A percentile compares a stretch with the other conserved stretches of the same genome.
phyloP scores from a whole-genome alignment of 2,329 filamentous ascomycete genomes.

The Gnomoniopsis sp. region DNA sequence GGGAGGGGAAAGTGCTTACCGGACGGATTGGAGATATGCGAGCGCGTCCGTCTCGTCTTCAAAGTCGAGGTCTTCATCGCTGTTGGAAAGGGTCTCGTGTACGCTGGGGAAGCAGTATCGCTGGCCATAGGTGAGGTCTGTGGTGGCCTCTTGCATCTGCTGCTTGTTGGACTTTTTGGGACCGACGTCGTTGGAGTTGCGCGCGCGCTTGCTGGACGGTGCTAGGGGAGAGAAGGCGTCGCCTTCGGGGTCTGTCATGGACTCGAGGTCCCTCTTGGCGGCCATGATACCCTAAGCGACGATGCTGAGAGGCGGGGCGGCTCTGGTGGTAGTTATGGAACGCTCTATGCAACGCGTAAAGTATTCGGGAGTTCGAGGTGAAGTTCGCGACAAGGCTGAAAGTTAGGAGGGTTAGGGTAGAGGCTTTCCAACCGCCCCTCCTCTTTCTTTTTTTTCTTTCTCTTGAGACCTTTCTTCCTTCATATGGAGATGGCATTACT shows the following conservation, averaged over 20 bases:
- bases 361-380: too few species aligned
- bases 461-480: too few species aligned
- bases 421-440: too few species aligned
- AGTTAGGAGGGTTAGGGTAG: too few species aligned
- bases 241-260: conserved; percentile 13
- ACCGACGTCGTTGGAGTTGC: conserved; percentile 12
- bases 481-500: too few species aligned
- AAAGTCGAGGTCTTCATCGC: conserved; percentile 60
- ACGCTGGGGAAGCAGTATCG: conserved; percentile 67
- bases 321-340: not conserved
- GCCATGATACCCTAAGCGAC: conserved; percentile 20
- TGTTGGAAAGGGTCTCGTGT: conserved; percentile 42
- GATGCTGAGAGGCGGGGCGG: not conserved
- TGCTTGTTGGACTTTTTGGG: conserved; percentile 32
- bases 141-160: conserved; percentile 38
- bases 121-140: conserved; percentile 68
- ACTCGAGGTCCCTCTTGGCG: conserved; percentile 22
- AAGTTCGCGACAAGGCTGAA: too few species aligned
- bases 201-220: conserved; percentile 23
- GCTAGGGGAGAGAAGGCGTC: conserved; percentile 12
- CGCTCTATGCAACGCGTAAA: not conserved
- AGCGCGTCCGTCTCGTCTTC: conserved; percentile 66
- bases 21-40: conserved; percentile 67
- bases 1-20: conserved; percentile 47
- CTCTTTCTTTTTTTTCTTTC: too few species aligned